phyloP scores from a whole-genome alignment of 257 asterid genomes.

The Petunia secreta region DNA sequence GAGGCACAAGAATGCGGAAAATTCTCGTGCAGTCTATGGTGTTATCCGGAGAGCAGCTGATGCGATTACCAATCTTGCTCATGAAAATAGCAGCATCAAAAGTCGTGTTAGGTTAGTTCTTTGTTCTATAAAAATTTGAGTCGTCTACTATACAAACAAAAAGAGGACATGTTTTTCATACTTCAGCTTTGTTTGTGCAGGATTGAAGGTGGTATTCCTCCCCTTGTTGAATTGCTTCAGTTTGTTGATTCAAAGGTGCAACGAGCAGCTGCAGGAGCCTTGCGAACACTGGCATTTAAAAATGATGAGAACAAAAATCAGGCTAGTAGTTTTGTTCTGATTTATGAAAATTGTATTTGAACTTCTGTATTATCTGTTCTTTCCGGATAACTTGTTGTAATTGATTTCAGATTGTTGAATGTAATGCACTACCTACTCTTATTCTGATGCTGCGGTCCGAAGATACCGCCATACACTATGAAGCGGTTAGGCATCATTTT shows the following conservation, averaged over 20 bases:
- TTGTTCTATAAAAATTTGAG: background rate
- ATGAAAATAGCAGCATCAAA: conserved; percentile 93
- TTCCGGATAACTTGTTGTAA: conserved; percentile 16
- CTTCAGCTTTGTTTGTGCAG: conserved; percentile 41
- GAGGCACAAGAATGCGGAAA: conserved; percentile 61
- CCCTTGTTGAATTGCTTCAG: conserved; percentile 93
- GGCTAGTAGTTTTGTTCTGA: conserved; percentile 44
- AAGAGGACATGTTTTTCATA: conserved; percentile 10
- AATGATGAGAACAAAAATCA: conserved; percentile 97
- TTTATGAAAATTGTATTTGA: background rate
- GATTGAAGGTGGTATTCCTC: conserved; percentile 97
- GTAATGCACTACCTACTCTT: conserved; percentile 94
- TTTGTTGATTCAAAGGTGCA: conserved; percentile 93
- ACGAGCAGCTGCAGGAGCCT: conserved; percentile 98
- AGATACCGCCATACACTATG: conserved; percentile 96
- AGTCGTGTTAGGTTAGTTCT: conserved; percentile 76
- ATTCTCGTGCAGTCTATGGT: conserved; percentile 82
- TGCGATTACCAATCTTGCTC: conserved; percentile 98
- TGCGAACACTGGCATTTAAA: conserved; percentile 95
- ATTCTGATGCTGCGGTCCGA: conserved; percentile 94
- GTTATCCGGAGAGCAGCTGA: conserved; percentile 94
- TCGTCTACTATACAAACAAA: background rate
- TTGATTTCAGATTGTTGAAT: conserved; percentile 85
- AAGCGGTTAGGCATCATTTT: conserved; percentile 72
- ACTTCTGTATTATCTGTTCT: background rate